Evolutionary conservation across 2,329 filamentous ascomycete genomes (phyloP).

Genomic region (Aureobasidium sp.): DNA sequence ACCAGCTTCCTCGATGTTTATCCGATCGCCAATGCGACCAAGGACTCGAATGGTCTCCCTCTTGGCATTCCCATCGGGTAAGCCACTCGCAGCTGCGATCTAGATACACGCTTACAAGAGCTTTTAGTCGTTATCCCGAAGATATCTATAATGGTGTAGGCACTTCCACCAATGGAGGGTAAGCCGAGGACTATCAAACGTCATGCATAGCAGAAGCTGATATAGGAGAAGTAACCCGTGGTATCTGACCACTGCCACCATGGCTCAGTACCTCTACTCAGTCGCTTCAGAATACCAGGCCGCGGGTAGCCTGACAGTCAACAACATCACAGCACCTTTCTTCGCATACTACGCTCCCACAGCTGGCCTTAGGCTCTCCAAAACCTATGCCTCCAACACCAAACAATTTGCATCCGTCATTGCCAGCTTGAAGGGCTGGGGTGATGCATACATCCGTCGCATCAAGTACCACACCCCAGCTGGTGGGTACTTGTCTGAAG

Average conservation of each 20-base stretch:
- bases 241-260: constrained; percentile 29
- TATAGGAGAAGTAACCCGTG: constrained; percentile 23
- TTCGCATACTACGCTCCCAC: constrained; percentile 29
- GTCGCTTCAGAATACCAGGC: constrained; percentile 20
- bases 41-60: constrained; percentile 21
- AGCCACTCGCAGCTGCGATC: neutral
- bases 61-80: constrained; percentile 29
- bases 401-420: constrained; percentile 22
- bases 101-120: constrained; percentile 8
- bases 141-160: constrained; percentile 30
- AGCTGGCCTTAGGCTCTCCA: constrained; percentile 17
- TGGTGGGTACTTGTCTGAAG: constrained; percentile 24
- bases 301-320: constrained; percentile 22
- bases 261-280: constrained; percentile 27
- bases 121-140: constrained; percentile 27
- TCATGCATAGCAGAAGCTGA: neutral
- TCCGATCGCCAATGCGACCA: constrained; percentile 24
- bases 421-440: constrained; percentile 27
- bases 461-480: constrained; percentile 28
- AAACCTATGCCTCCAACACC: constrained; percentile 22
- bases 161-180: constrained; percentile 24
- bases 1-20: constrained; percentile 27
- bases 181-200: neutral
- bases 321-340: constrained; percentile 27
- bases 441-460: constrained; percentile 29